phyloP scores from a whole-genome alignment of 2,329 filamentous ascomycete species.

The Fusarium vanettenii region DNA sequence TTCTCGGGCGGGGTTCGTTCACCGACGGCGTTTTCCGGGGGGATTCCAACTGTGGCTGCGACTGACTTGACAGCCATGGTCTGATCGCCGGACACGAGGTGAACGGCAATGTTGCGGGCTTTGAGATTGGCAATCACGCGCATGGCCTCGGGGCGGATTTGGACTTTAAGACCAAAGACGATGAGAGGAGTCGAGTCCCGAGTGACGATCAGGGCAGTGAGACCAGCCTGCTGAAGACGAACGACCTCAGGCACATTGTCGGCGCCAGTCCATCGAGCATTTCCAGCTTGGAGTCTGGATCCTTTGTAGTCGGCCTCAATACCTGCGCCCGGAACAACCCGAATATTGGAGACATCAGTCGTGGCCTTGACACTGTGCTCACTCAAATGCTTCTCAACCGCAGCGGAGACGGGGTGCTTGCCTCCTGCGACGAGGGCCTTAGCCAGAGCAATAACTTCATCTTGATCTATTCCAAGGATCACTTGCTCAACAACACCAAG shows the following conservation, averaged over 20 bases:
- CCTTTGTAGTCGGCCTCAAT: constrained; percentile 52
- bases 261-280: constrained; percentile 56
- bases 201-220: constrained; percentile 40
- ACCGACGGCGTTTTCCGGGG: constrained; percentile 52
- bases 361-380: constrained; percentile 10
- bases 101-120: constrained; percentile 58
- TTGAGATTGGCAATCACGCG: constrained; percentile 57
- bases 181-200: constrained; percentile 48
- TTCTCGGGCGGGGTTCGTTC: constrained; percentile 66
- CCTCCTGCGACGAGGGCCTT: constrained; percentile 51
- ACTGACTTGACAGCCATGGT: constrained; percentile 57
- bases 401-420: constrained; percentile 62
- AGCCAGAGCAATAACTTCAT: constrained; percentile 39
- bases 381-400: constrained; percentile 50
- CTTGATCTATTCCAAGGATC: constrained; percentile 21
- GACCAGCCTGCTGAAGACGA: constrained; percentile 28
- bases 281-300: constrained; percentile 55
- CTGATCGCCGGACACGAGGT: constrained; percentile 67
- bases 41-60: constrained; percentile 51
- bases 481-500: constrained; percentile 43
- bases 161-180: constrained; percentile 53
- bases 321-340: constrained; percentile 54
- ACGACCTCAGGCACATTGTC: constrained; percentile 34
- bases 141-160: constrained; percentile 52
- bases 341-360: constrained; percentile 39